Evolutionary conservation across 352 stramenopile genomes (phyloP).

Genomic region (Pythium phragmitis): DNA sequence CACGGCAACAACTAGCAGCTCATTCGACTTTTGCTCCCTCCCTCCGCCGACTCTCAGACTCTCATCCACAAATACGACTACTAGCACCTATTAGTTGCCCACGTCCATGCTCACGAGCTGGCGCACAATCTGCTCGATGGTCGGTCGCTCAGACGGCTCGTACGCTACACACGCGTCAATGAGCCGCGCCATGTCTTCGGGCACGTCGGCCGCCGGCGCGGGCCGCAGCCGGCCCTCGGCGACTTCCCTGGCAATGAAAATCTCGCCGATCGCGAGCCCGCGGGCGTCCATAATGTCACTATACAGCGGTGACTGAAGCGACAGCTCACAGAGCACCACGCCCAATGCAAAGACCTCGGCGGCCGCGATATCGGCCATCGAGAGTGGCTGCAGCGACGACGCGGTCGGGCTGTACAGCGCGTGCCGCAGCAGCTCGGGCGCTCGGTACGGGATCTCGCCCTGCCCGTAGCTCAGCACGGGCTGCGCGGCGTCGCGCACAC

Average conservation of each 20-base stretch:
- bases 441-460: conserved; percentile 52
- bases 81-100: not conserved
- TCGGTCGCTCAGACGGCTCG: conserved; percentile 48
- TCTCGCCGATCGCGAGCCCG: conserved; percentile 58
- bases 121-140: conserved; percentile 40
- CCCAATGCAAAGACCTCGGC: conserved; percentile 73
- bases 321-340: conserved; percentile 76
- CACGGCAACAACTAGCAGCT: too few species aligned
- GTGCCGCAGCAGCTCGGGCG: conserved; percentile 53
- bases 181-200: conserved; percentile 42
- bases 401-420: not conserved
- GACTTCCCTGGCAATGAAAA: conserved; percentile 60
- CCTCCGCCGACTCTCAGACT: too few species aligned
- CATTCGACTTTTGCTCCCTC: too few species aligned
- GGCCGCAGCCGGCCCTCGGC: conserved; percentile 41
- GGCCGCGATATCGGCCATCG: conserved; percentile 15
- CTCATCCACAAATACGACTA: not conserved
- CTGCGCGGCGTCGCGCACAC: conserved; percentile 40
- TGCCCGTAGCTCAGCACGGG: conserved; percentile 51
- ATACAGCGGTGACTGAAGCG: conserved; percentile 42
- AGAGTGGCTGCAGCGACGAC: not conserved
- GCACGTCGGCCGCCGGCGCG: conserved; percentile 40
- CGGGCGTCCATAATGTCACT: conserved; percentile 41
- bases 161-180: conserved; percentile 46
- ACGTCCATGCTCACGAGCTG: conserved; percentile 12